A percentile compares a stretch with the other conserved stretches of the same genome.
phyloP scores from a whole-genome alignment of 2,329 filamentous ascomycete species.

The Daldinia sp. region DNA sequence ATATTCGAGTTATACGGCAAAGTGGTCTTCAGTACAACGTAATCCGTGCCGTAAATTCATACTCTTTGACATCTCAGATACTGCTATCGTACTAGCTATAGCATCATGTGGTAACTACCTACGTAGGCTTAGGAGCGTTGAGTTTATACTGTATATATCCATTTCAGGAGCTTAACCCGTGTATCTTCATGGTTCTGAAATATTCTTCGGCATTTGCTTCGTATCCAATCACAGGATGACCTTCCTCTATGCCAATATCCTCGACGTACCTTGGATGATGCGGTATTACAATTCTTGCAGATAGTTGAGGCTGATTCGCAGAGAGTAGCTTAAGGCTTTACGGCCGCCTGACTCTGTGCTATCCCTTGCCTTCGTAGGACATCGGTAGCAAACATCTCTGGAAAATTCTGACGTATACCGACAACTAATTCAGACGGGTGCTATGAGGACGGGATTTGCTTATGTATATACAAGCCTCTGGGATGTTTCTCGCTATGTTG shows the following conservation, averaged over 20 bases:
- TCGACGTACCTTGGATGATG: slow-evolving; percentile 13
- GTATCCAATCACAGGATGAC: neutral
- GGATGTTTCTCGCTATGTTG: neutral
- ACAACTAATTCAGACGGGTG: neutral
- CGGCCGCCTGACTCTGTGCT: neutral
- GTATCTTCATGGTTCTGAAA: neutral
- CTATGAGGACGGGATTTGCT: neutral
- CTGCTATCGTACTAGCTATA: too few species aligned
- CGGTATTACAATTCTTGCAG: slow-evolving; percentile 9
- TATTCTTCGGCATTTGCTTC: neutral
- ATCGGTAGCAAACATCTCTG: slow-evolving; percentile 2
- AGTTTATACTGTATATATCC: too few species aligned
- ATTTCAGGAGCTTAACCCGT: neutral
- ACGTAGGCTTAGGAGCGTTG: neutral
- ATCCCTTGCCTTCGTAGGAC: slow-evolving; percentile 1
- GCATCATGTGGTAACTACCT: too few species aligned
- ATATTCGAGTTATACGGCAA: too few species aligned
- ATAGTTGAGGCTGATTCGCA: neutral
- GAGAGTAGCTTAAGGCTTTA: neutral
- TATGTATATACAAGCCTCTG: neutral
- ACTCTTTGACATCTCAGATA: too few species aligned
- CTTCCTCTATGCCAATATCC: neutral
- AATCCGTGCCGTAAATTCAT: too few species aligned
- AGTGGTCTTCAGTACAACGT: too few species aligned
- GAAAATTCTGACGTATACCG: neutral